A percentile compares a stretch with the other conserved stretches of the same genome.
These are phyloP conservation scores for Trichoderma polysporum DNA, from an alignment of 2,329 filamentous ascomycete species.

Conservation along the genomic window DNA sequence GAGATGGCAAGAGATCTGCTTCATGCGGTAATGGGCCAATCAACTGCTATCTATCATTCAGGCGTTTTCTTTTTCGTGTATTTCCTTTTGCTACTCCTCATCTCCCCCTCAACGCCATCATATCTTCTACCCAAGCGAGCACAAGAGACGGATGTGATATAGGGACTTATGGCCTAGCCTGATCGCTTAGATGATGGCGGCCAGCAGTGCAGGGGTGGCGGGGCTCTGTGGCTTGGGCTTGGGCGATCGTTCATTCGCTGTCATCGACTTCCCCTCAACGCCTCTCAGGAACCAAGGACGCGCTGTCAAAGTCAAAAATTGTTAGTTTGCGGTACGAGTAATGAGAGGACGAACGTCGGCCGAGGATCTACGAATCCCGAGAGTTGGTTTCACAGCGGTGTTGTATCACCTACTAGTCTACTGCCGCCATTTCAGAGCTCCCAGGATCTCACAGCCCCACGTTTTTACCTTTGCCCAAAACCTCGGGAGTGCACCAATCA, in stretches of 20 bases:
- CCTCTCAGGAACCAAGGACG: conserved; percentile 15
- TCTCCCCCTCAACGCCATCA: not conserved
- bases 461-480: not conserved
- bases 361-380: not conserved
- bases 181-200: conserved; percentile 10
- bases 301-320: conserved; percentile 10
- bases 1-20: conserved; percentile 1
- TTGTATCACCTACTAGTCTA: not conserved
- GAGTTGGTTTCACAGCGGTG: not conserved
- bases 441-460: conserved; percentile 1
- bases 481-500: conserved; percentile 2
- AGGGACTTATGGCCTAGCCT: not conserved
- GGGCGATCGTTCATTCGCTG: conserved; percentile 4
- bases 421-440: not conserved
- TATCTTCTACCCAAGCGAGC: not conserved
- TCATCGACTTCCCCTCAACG: not conserved
- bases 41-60: not conserved
- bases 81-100: not conserved
- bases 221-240: conserved; percentile 1
- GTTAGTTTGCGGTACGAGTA: not conserved
- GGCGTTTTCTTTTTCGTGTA: not conserved
- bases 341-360: not conserved
- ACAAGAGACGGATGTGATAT: not conserved
- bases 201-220: conserved; percentile 9
- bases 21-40: not conserved